phyloP scores from a whole-genome alignment of 2,329 filamentous ascomycete species.

The Chrysoporthe puriensis region DNA sequence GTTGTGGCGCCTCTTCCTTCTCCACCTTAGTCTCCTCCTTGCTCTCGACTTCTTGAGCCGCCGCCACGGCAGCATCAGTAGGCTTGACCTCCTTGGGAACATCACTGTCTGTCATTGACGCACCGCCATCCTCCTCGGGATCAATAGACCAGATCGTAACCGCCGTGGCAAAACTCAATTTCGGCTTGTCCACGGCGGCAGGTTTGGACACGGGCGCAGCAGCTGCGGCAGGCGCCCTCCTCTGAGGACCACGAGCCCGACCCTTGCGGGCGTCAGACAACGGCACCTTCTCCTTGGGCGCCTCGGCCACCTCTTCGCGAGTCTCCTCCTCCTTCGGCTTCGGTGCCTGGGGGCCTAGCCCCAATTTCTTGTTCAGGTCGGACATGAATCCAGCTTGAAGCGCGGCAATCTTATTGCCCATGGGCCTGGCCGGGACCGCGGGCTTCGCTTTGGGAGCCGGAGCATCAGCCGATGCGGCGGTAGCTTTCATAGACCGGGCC shows the following conservation, averaged over 20 bases:
- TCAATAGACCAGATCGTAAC: slow-evolving; percentile 58
- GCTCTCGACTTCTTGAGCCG: slow-evolving; percentile 16
- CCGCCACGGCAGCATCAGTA: slow-evolving; percentile 21
- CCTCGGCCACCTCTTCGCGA: slow-evolving; percentile 58
- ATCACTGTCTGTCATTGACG: slow-evolving; percentile 41
- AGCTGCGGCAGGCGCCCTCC: slow-evolving; percentile 42
- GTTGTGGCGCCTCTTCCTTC: neutral
- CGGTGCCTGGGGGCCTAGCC: slow-evolving; percentile 78
- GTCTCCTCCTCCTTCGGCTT: slow-evolving; percentile 61
- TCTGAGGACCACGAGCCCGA: slow-evolving; percentile 82
- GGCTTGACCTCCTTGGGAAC: slow-evolving; percentile 6
- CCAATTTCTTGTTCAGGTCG: slow-evolving; percentile 87
- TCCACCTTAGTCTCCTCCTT: slow-evolving; percentile 20
- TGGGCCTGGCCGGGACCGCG: slow-evolving; percentile 75
- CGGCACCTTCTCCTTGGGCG: slow-evolving; percentile 73
- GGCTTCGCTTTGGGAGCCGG: slow-evolving; percentile 74
- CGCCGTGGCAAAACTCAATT: slow-evolving; percentile 51
- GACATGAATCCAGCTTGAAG: slow-evolving; percentile 91
- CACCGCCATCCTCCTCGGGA: slow-evolving; percentile 48
- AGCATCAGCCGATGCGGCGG: slow-evolving; percentile 47
- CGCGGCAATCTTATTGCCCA: slow-evolving; percentile 85
- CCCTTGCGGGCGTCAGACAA: slow-evolving; percentile 88
- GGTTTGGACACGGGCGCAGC: slow-evolving; percentile 39
- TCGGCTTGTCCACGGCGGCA: slow-evolving; percentile 37
- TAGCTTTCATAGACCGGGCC: slow-evolving; percentile 62